phyloP scores from a whole-genome alignment of 352 stramenopile genomes.

The Discostella stelligera region DNA sequence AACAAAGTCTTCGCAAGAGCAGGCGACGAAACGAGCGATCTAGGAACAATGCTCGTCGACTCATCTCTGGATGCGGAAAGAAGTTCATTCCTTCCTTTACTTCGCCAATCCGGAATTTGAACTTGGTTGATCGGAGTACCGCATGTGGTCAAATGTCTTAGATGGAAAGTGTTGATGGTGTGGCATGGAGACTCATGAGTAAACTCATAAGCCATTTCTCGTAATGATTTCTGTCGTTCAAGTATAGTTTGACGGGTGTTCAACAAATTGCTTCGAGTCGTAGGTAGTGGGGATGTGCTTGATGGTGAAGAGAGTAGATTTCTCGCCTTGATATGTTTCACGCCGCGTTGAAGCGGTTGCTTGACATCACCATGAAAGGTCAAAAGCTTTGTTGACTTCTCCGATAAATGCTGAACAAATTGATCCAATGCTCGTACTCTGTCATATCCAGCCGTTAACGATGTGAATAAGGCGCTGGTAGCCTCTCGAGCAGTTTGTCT shows the following conservation, averaged over 20 bases:
- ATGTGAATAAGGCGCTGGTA: slow-evolving; percentile 48
- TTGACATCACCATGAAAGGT: slow-evolving; percentile 16
- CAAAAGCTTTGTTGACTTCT: slow-evolving; percentile 29
- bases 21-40: slow-evolving; percentile 3
- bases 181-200: slow-evolving; percentile 5
- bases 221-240: slow-evolving; percentile 27
- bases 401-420: slow-evolving; percentile 30
- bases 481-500: slow-evolving; percentile 31
- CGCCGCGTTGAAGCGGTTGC: background rate
- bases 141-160: slow-evolving; percentile 8
- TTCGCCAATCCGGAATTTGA: slow-evolving; percentile 45
- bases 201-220: slow-evolving; percentile 18
- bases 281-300: slow-evolving; percentile 39
- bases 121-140: slow-evolving; percentile 1
- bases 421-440: slow-evolving; percentile 29
- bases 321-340: slow-evolving; percentile 17
- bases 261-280: slow-evolving; percentile 23
- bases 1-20: slow-evolving; percentile 48
- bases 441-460: slow-evolving; percentile 46
- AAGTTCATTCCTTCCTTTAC: slow-evolving; percentile 48
- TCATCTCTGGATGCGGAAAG: slow-evolving; percentile 24
- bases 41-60: slow-evolving; percentile 12
- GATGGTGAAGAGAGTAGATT: slow-evolving; percentile 7
- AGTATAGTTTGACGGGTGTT: slow-evolving; percentile 23
- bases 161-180: slow-evolving; percentile 34